Percentiles rank a stretch among this genome's conserved stretches.
Conservation (phyloP, 2,329 filamentous ascomycete genomes). For the Cladorrhinum sp. region DNA sequence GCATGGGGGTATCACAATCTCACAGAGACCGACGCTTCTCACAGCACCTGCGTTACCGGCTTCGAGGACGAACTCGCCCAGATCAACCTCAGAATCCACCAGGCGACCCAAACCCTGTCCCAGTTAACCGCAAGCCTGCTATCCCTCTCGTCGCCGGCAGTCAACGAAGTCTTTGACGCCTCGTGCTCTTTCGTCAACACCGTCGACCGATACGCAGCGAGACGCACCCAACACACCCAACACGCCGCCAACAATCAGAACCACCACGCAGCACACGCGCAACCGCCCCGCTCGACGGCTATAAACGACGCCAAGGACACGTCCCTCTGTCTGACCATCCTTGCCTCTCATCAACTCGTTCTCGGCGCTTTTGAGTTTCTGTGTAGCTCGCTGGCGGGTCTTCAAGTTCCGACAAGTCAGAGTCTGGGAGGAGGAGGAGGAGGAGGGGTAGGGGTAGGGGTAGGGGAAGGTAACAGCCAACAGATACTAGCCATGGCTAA, state of each 20-base stretch:
- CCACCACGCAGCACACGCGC: no score
- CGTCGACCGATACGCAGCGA: conserved; percentile 10
- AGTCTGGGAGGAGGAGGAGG: not conserved
- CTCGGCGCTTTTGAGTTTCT: conserved; percentile 18
- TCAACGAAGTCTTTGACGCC: conserved; percentile 18
- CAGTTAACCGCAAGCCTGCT: not conserved
- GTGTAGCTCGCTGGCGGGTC: conserved; percentile 6
- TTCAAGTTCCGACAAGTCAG: no score
- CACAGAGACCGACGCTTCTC: no score
- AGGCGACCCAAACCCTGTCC: conserved; percentile 5
- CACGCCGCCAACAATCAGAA: no score
- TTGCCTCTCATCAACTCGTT: conserved; percentile 18
- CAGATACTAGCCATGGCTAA: conserved; percentile 14
- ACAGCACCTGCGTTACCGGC: not conserved
- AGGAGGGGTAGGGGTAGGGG: no score
- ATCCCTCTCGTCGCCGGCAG: conserved; percentile 11
- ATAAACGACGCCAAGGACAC: conserved; percentile 11
- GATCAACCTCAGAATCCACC: conserved; percentile 18
- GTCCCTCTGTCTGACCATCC: conserved; percentile 8
- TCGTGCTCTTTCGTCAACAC: conserved; percentile 18
- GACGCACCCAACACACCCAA: no score
- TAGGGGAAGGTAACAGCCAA: no score
- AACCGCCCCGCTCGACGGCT: no score
- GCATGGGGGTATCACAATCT: not conserved
- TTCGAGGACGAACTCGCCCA: conserved; percentile 6